Conservation (phyloP, 768 basidiomycete species). For the Auriscalpium orientale region DNA sequence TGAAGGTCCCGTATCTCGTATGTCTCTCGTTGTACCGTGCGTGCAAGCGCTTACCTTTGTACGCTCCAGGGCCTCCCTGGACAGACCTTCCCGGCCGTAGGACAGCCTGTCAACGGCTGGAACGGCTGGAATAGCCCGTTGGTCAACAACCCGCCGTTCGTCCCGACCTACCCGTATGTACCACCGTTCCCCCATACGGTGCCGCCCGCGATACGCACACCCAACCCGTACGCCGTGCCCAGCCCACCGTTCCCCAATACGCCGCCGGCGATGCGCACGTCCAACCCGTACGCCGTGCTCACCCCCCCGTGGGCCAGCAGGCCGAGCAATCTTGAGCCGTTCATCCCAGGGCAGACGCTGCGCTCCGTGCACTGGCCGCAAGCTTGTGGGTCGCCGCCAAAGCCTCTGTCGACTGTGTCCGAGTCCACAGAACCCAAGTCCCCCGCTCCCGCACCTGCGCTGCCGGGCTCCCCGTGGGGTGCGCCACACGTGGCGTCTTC, state of each 20-base stretch:
- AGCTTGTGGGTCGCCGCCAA: background rate
- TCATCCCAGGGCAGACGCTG: background rate
- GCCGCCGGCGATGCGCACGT: constrained; percentile 5
- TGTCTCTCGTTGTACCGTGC: background rate
- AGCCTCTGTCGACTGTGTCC: background rate
- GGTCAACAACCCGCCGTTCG: background rate
- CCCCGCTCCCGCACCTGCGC: background rate
- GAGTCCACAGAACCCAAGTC: background rate
- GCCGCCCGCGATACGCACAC: constrained; percentile 4
- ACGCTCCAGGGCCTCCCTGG: background rate
- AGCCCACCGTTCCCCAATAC: constrained; percentile 4
- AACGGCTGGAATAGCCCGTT: background rate
- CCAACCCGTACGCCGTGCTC: no score
- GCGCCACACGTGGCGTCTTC: background rate
- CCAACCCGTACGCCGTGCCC: no score
- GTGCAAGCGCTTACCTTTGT: background rate
- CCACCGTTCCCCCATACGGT: constrained; percentile 7
- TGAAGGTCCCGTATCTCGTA: background rate
- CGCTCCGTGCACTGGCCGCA: background rate
- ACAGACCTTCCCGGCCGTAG: background rate
- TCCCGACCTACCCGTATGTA: constrained; percentile 4
- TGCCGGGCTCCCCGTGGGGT: background rate
- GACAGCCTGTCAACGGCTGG: background rate
- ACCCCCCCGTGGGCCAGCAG: constrained; percentile 2
- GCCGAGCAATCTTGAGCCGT: background rate